A percentile compares a stretch with the other conserved stretches of the same genome.
Evolutionary conservation across 2,329 filamentous ascomycete genomes (phyloP).

Genomic region (Penicillium hesseltinei): DNA sequence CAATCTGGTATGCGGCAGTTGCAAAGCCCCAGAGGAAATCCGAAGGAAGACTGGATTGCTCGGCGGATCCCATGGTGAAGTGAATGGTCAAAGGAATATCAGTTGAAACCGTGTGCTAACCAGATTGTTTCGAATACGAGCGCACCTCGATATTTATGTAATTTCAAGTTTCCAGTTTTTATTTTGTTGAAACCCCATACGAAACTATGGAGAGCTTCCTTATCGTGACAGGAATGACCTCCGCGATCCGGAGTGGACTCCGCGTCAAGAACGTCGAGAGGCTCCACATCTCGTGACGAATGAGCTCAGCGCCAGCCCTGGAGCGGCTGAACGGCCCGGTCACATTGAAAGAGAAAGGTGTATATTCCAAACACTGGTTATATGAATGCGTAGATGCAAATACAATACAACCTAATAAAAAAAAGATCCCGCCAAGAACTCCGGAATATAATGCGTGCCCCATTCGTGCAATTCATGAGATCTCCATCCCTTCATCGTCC

Average conservation of each 20-base stretch:
- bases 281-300: slow-evolving; percentile 13
- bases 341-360: slow-evolving; percentile 1
- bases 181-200: slow-evolving; percentile 1
- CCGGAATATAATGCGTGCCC: slow-evolving; percentile 18
- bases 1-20: slow-evolving; percentile 82
- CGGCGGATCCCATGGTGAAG: slow-evolving; percentile 29
- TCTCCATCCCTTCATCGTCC: slow-evolving; percentile 51
- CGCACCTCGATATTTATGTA: slow-evolving; percentile 12
- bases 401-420: slow-evolving; percentile 6
- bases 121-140: not conserved
- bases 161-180: not conserved
- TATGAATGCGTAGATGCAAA: not conserved
- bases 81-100: not conserved
- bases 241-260: slow-evolving; percentile 23
- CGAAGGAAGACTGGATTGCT: slow-evolving; percentile 51
- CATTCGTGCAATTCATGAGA: slow-evolving; percentile 32
- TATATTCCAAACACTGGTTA: slow-evolving; percentile 1
- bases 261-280: slow-evolving; percentile 20
- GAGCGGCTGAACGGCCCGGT: slow-evolving; percentile 15
- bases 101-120: not conserved
- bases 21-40: slow-evolving; percentile 80
- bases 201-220: slow-evolving; percentile 18
- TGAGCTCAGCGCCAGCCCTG: slow-evolving; percentile 1
- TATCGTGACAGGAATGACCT: slow-evolving; percentile 27
- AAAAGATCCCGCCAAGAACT: slow-evolving; percentile 17